A percentile compares a stretch with the other conserved stretches of the same genome.
These are phyloP conservation scores for Botryotinia narcissicola DNA, from an alignment of 2,329 filamentous ascomycete genomes.

Conservation along the genomic window DNA sequence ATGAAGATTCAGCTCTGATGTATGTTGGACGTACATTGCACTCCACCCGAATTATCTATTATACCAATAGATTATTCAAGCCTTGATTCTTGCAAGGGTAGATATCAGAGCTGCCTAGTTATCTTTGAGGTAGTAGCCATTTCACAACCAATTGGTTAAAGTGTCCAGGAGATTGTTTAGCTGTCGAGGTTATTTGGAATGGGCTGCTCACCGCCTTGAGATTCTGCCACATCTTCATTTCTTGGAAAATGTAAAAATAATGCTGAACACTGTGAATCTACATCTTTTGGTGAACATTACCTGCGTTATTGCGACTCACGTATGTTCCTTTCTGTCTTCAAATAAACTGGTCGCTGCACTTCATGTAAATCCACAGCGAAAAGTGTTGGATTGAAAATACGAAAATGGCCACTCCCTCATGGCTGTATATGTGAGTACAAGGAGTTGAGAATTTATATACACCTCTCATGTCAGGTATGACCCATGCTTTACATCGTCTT, in stretches of 20 bases:
- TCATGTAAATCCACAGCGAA: background rate
- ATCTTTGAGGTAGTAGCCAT: background rate
- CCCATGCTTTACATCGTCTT: background rate
- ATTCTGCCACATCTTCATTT: background rate
- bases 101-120: background rate
- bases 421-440: background rate
- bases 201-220: background rate
- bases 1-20: conserved; percentile 3
- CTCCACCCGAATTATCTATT: background rate
- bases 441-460: background rate
- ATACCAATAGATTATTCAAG: background rate
- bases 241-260: background rate
- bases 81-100: background rate
- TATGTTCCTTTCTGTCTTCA: background rate
- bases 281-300: background rate
- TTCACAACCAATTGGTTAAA: background rate
- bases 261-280: background rate
- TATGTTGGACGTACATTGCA: background rate
- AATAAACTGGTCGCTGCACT: background rate
- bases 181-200: background rate
- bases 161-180: background rate
- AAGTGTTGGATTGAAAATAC: background rate
- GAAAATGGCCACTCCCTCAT: background rate
- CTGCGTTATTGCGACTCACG: background rate
- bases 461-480: background rate